Base-by-base conservation (phyloP, 139 green algal species). In the Trebouxia sp. region DNA sequence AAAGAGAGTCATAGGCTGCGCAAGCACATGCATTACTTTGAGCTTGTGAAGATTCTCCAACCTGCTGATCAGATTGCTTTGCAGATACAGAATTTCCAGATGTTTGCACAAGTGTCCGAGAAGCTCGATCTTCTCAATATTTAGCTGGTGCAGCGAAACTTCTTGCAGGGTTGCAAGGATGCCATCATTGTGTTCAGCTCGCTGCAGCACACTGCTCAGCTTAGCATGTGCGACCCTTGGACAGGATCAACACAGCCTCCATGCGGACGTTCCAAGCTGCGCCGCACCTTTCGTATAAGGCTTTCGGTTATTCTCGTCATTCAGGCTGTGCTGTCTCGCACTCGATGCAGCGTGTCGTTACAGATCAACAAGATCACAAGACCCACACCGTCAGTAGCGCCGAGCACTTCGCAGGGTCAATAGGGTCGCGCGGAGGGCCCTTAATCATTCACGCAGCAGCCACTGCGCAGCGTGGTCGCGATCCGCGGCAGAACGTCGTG, bases 41-140 rank as follows among this genome's bases (percentile, higher is more conserved):
- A 98, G 89, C 51, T 91, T 92, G 86, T 96, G 89, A 30, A 98
- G 76, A 82, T 97, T 94, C 74, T 98, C 85, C 15, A 98, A 89
- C 42, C 92, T 96, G 26, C 81, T 65, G 24, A 98, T 97, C 0
- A 97, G 56, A 82, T 98, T 98, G 89, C 93, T 97, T 45, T 98
- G 95, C 20, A 98, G 83, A 69, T 96, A 96, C 1, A 98, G 81
- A n/a, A 98, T 97, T 67, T 91, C 92, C 6, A 98, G 84, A 22
- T 92, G 75, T 0, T 91, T 89, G 85, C 93, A 97, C 3, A 92
- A 43, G 6, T 93, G 87, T 12, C 91, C 92, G 7, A 98, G 65
- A 26, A 91, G 37, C 83, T 97, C 93, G 5, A 98, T 97, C 12
- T 85, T 87, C 75, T 97, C 93, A 42, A 98, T 95, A 83, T 94